A percentile compares a stretch with the other conserved stretches of the same genome.
These are phyloP conservation scores for Stromatinia cepivora DNA, from an alignment of 2,329 filamentous ascomycete genomes.

Conservation along the genomic window DNA sequence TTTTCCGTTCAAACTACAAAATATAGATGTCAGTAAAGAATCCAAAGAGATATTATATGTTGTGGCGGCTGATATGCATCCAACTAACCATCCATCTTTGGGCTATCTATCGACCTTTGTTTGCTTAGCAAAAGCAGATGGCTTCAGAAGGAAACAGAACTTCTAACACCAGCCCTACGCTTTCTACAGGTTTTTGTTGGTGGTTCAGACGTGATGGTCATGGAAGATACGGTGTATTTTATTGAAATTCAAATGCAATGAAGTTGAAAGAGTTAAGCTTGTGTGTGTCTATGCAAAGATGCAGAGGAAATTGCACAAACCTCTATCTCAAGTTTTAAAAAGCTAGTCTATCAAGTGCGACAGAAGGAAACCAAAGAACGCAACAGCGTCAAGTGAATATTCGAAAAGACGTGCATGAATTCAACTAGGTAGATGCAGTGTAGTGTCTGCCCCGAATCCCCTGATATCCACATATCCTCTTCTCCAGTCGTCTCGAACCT, in stretches of 20 bases:
- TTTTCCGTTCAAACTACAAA: too few relatives aligned
- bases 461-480: neutral
- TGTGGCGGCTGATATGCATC: neutral
- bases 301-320: neutral
- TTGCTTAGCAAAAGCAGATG: neutral
- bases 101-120: neutral
- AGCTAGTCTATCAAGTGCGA: neutral
- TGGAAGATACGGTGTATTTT: neutral
- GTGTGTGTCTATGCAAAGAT: too few relatives aligned
- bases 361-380: neutral
- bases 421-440: neutral
- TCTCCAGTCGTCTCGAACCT: neutral
- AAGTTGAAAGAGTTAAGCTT: neutral
- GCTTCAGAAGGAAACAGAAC: neutral
- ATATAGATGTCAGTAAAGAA: neutral
- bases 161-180: neutral
- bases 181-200: neutral
- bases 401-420: neutral
- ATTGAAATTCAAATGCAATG: neutral
- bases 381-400: neutral
- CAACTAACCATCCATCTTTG: neutral
- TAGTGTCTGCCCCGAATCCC: neutral
- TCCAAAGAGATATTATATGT: neutral
- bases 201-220: neutral
- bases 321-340: neutral